These are phyloP conservation scores for Suhomyces anneliseae DNA, from an alignment of 1,139 yeast genomes.

Conservation along the genomic window DNA sequence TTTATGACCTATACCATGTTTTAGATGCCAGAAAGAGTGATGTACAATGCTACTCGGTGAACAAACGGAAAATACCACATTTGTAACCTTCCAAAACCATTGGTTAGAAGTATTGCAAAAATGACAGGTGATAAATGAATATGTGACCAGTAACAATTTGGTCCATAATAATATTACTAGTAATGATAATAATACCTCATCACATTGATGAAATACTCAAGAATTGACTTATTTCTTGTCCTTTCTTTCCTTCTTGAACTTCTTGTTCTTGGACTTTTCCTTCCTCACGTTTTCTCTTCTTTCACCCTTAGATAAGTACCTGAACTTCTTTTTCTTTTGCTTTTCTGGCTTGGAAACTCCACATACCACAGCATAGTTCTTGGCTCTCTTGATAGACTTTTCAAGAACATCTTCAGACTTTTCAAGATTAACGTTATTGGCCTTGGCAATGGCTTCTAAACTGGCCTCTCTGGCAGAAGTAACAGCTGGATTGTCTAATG, in stretches of 20 bases:
- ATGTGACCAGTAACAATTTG: too few species aligned
- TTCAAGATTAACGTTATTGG: constrained; percentile 62
- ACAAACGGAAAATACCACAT: too few species aligned
- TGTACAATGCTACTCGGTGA: too few species aligned
- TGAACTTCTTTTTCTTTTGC: constrained; percentile 74
- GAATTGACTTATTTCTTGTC: constrained; percentile 5
- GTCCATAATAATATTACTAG: too few species aligned
- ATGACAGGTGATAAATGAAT: too few species aligned
- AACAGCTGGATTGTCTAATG: constrained; percentile 49
- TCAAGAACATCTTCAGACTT: constrained; percentile 62
- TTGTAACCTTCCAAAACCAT: too few species aligned
- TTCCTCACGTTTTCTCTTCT: constrained; percentile 68
- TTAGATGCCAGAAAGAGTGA: too few species aligned
- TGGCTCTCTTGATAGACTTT: constrained; percentile 65
- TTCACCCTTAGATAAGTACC: constrained; percentile 80
- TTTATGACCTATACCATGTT: too few species aligned
- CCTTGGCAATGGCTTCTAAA: constrained; percentile 55
- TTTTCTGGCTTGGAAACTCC: constrained; percentile 49
- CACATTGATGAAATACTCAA: too few species aligned
- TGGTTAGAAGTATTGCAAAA: too few species aligned
- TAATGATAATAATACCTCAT: too few species aligned
- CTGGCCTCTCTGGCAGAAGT: constrained; percentile 32
- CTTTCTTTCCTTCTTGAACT: constrained; percentile 19
- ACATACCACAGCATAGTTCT: constrained; percentile 67
- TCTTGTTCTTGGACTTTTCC: constrained; percentile 36